A percentile compares a stretch with the other conserved stretches of the same genome.
These are phyloP conservation scores for Baudoinia panamericana DNA, from an alignment of 495 filamentous ascomycete species.

Conservation along the genomic window DNA sequence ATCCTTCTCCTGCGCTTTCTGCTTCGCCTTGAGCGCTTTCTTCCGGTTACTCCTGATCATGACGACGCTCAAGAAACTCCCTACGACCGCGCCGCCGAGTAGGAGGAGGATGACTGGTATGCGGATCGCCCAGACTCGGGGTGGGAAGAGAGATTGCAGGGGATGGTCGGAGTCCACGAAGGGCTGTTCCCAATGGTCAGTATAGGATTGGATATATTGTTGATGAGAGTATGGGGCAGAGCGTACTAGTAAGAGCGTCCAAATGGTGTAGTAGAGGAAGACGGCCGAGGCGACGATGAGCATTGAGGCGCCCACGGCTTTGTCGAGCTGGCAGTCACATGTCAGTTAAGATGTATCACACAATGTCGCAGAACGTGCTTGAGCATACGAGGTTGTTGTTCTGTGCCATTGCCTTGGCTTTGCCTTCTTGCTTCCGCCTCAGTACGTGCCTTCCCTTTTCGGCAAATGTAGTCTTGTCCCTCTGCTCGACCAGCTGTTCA, in stretches of 20 bases:
- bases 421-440: too few relatives aligned
- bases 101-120: slow-evolving; percentile 94
- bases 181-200: slow-evolving; percentile 43
- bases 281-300: slow-evolving; percentile 87
- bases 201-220: slow-evolving; percentile 3
- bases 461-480: too few relatives aligned
- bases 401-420: too few relatives aligned
- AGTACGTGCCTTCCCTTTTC: too few relatives aligned
- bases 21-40: slow-evolving; percentile 86
- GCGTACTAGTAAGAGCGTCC: slow-evolving; percentile 89
- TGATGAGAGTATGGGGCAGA: slow-evolving; percentile 1
- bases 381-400: too few relatives aligned
- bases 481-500: too few relatives aligned
- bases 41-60: slow-evolving; percentile 99
- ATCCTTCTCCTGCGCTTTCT: slow-evolving; percentile 67
- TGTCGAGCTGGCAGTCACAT: slow-evolving; percentile 65
- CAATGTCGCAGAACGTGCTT: too few relatives aligned
- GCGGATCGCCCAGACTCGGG: slow-evolving; percentile 96
- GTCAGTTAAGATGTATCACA: too few relatives aligned
- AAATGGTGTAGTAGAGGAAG: slow-evolving; percentile 97
- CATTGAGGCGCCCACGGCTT: slow-evolving; percentile 93
- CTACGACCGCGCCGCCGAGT: slow-evolving; percentile 83
- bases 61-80: slow-evolving; percentile 87
- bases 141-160: slow-evolving; percentile 88
- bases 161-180: slow-evolving; percentile 92